Conservation (phyloP, 148 eudicot genomes). For the Dianthus caryophyllus region DNA sequence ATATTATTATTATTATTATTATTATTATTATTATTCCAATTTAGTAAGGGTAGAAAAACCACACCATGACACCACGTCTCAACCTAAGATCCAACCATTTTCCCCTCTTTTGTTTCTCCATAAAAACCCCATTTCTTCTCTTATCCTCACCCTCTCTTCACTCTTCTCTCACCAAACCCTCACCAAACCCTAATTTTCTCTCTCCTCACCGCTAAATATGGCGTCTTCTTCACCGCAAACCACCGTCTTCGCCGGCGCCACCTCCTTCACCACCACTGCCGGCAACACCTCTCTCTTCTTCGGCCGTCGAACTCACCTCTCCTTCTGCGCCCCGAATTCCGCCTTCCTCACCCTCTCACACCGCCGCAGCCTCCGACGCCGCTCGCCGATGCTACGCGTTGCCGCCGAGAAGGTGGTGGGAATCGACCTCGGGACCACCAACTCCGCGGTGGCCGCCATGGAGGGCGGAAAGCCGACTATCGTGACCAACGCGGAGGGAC, state of each 20-base stretch:
- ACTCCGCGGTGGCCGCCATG: slow-evolving; percentile 96
- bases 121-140: slow-evolving; percentile 16
- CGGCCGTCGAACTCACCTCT: slow-evolving; percentile 26
- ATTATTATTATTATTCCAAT: too few species aligned
- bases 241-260: slow-evolving; percentile 30
- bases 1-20: too few species aligned
- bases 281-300: slow-evolving; percentile 34
- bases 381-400: slow-evolving; percentile 19
- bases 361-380: slow-evolving; percentile 8
- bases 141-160: slow-evolving; percentile 16
- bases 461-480: slow-evolving; percentile 96
- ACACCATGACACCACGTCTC: neutral
- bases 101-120: neutral
- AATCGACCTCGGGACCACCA: slow-evolving; percentile 89
- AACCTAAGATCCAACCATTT: slow-evolving; percentile 32
- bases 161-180: neutral
- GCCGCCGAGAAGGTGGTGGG: slow-evolving; percentile 87
- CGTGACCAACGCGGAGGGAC: slow-evolving; percentile 87
- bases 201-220: slow-evolving; percentile 24
- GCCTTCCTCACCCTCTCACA: slow-evolving; percentile 27
- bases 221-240: slow-evolving; percentile 49
- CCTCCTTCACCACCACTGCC: slow-evolving; percentile 21
- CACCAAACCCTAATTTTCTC: slow-evolving; percentile 21
- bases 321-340: slow-evolving; percentile 30
- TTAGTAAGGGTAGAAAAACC: too few species aligned